phyloP scores from a whole-genome alignment of 306 rosid species.

The Casuarina equisetifolia region DNA sequence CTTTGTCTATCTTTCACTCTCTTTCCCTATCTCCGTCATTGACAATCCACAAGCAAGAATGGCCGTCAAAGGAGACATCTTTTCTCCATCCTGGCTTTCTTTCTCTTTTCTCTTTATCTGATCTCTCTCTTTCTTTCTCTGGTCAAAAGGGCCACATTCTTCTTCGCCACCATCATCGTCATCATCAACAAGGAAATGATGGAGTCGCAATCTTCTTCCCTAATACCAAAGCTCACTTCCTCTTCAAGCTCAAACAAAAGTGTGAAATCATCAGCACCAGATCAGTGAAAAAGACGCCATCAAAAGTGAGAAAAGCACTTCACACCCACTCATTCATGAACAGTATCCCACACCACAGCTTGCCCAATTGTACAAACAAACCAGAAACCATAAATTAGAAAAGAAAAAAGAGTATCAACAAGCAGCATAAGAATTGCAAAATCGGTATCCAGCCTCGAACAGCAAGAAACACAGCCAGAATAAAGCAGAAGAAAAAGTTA shows the following conservation, averaged over 20 bases:
- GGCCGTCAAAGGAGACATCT: conserved; percentile 43
- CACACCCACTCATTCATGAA: conserved; percentile 9
- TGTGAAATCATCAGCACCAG: conserved; percentile 35
- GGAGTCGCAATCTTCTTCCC: conserved; percentile 36
- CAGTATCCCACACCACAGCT: conserved; percentile 5
- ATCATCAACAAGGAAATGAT: conserved; percentile 39
- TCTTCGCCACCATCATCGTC: conserved; percentile 29
- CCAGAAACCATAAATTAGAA: not conserved
- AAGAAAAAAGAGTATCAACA: not conserved
- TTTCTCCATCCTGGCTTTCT: conserved; percentile 21
- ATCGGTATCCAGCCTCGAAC: not conserved
- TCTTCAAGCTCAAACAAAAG: conserved; percentile 54
- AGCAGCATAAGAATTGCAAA: conserved; percentile 18
- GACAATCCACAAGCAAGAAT: conserved; percentile 32
- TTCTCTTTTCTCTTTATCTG: not conserved
- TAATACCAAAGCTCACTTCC: conserved; percentile 46
- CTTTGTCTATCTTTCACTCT: conserved; percentile 17
- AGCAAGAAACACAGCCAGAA: conserved; percentile 3
- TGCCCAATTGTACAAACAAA: not conserved
- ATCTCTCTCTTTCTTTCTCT: conserved; percentile 34
- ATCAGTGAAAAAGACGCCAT: conserved; percentile 26
- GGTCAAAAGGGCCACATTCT: conserved; percentile 54
- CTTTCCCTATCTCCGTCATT: conserved; percentile 16
- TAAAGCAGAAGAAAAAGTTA: not conserved
- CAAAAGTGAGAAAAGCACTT: conserved; percentile 6